Evolutionary conservation across 1,139 yeast species (phyloP), one percentile per base, ranked within the genome.

Genomic region (Wickerhamomyces sp.): DNA sequence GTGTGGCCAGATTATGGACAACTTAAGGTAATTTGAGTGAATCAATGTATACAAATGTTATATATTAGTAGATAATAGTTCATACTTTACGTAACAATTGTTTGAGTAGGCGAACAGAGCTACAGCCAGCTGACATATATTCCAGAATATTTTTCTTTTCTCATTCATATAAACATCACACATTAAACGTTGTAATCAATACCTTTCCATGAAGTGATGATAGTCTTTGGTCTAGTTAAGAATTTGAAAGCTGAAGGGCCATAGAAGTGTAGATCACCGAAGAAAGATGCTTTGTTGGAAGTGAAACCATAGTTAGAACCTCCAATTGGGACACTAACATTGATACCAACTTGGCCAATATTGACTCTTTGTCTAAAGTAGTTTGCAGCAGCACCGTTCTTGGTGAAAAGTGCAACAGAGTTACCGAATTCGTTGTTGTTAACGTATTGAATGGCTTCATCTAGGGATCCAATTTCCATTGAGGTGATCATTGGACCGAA

Each of bases 1-100:
- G 95, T 45, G 82, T 92, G 39, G 97, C 97, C 16, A 81, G 96
- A 59, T 71, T 92, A 58, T 92, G 98, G 98, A 92, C 98, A 30
- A 86, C 96, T n/a, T 80, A n/a, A n/a, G n/a, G n/a, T n/a, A n/a
- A n/a, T n/a, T n/a, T n/a, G n/a, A n/a, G n/a, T n/a, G n/a, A n/a
- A n/a, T n/a, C n/a, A n/a, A n/a, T n/a, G n/a, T n/a, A n/a, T n/a
- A n/a, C n/a, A n/a, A n/a, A n/a, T n/a, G n/a, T n/a, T n/a, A n/a
- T n/a, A n/a, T n/a, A n/a, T n/a, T n/a, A n/a, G n/a, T n/a, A n/a
- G n/a, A n/a, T n/a, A n/a, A n/a, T n/a, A n/a, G n/a, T n/a, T n/a
- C n/a, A n/a, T n/a, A n/a, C n/a, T n/a, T n/a, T n/a, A n/a, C n/a
- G n/a, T n/a, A n/a, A n/a, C n/a, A n/a, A n/a, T n/a, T n/a, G n/a